Base-by-base conservation (phyloP, 805 yeast genomes). In the Cyberlindnera nakhonratchasimensis region DNA sequence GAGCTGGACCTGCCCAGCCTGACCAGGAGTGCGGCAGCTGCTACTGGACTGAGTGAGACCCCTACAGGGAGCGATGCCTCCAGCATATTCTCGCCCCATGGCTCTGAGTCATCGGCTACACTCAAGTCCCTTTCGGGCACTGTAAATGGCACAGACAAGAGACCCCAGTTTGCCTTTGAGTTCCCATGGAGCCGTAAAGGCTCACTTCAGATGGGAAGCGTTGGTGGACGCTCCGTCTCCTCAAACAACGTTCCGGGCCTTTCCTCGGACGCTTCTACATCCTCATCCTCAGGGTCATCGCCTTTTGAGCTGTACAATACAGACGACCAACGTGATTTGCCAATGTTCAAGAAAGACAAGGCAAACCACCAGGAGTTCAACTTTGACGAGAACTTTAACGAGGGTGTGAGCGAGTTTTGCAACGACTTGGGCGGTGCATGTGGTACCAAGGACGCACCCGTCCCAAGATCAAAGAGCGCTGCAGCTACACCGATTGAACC, bases 351-450 rank as follows among this genome's bases (percentile, higher is more conserved):
- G 7, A 29, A 29, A 29, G 35, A 39, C 20, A 40, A 39, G 19
- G 20, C 33, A n/a, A 42, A 45, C 11, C 30, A 45, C 9, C 46
- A 56, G 29, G 63, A 64, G 20, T 65, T 65, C 44, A 56, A 66
- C 43, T 67, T 67, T 45, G 59, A 62, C 31, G 64, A 66, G 13
- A 63, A 71, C 42, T 84, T 79, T 58, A 84, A 80, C 55, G 91
- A 86, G 57, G 80, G 82, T 51, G 80, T 82, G 41, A 74, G 76
- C 45, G 78, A 77, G 22, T 91, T 91, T 59, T 91, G 98, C 58
- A 75, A 75, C 20, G 77, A 80, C 53, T 71, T 91, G 57, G 75
- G 77, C 47, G 74, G 79, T 60, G 97, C 89, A 1, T 90, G 97
- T 64, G 97, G 96, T 14, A 80, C 82, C 6, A 80, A 71, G 53